These are phyloP conservation scores for Geotrichum bryndzae DNA, from an alignment of 1,139 yeast species.

Conservation along the genomic window DNA sequence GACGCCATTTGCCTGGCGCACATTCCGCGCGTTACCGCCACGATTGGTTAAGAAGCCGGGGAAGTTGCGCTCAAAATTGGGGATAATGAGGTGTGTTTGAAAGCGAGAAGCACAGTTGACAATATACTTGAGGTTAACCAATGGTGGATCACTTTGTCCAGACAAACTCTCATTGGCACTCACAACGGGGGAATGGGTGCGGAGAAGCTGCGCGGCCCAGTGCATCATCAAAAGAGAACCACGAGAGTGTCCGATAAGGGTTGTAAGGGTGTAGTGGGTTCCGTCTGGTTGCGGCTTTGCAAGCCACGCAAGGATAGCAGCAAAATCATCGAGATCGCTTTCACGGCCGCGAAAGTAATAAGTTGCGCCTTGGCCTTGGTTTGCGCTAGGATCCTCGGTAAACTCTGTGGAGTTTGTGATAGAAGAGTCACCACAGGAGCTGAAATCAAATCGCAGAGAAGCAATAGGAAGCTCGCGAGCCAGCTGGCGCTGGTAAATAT, in stretches of 20 bases:
- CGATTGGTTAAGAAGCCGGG: neutral
- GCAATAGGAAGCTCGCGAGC: conserved; percentile 8
- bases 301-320: neutral
- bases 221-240: conserved; percentile 14
- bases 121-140: neutral
- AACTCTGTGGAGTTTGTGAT: neutral
- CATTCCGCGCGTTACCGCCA: neutral
- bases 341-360: conserved; percentile 3
- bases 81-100: conserved; percentile 1
- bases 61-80: neutral
- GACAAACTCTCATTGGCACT: neutral
- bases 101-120: conserved; percentile 16
- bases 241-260: conserved; percentile 16
- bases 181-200: neutral
- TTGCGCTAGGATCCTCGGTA: neutral
- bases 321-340: conserved; percentile 14
- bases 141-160: neutral
- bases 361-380: neutral
- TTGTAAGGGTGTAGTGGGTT: neutral
- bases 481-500: conserved; percentile 16
- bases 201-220: conserved; percentile 11
- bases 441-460: conserved; percentile 16
- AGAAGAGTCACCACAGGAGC: conserved; percentile 16
- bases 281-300: neutral
- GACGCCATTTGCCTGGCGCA: conserved; percentile 6